Base-by-base conservation (phyloP, 1,284 basidiomycete species). In the Thelephora terrestris region DNA sequence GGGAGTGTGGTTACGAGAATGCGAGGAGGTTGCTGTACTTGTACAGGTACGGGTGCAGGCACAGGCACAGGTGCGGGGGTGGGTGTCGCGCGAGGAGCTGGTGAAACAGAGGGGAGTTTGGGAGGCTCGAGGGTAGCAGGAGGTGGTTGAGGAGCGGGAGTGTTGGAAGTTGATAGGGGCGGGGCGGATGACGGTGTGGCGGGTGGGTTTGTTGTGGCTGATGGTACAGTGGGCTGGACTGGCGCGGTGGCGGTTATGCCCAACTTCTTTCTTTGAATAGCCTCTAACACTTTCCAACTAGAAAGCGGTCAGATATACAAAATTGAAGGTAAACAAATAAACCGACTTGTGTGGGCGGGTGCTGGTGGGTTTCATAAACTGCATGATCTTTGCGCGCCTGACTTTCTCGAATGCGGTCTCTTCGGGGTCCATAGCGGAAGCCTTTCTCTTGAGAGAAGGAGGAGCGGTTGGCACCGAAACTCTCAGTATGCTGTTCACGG, bases 401-500 rank as follows among this genome's bases (percentile, higher is more conserved):
- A 75, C 77, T 60, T 78, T 83, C 53, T 85, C 80, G 4, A 74
- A 71, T 55, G 85, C 83, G 46, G 85, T 81, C 49, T 84, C 82
- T 55, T 85, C 85, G 9, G 75, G 73, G 24, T 81, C 79, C 55
- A 80, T 63, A 2, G 71, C 75, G 7, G 72, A 66, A 39, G 81
- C 80, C 61, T 89, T 90, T n/a, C 86, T 75, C 56, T 87, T 89
- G 48, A 86, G 67, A 1, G 85, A 80, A n/a, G 72, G 64, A 1
- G 84, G 83, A 20, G 77, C 71, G 12, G 77, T 73, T 0, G 85
- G 83, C 0, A 77, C 78, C 1, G 85, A 82, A 0, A 81, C 79
- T 46, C 81, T 68, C 43, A 84, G 65, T 3, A 84, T 72, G 53
- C 77, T 76, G 58, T 90, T 89, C 10, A 76, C 84, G 21, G 86